Base-by-base conservation (phyloP, 2,329 filamentous ascomycete genomes). In the Nemania serpens region DNA sequence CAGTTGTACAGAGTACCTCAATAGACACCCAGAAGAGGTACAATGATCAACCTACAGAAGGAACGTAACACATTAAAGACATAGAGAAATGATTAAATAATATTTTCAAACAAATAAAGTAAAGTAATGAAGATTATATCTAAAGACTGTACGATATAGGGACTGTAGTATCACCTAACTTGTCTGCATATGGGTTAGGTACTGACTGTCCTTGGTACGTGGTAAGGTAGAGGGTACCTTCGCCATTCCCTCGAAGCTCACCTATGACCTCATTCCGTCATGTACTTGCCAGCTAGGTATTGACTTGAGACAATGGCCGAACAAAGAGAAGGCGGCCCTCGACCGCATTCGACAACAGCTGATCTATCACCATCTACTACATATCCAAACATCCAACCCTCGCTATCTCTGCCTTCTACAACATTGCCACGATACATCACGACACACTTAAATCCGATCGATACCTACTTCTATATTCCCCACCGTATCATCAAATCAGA, bases 201-300 rank as follows among this genome's bases (percentile, higher is more conserved):
- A 29, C 3, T 29, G 4, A 7, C n/a, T 29, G 25, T 29, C 7
- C 25, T 29, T 29, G 43, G 43, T 46, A 10, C 9, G n/a, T n/a
- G n/a, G n/a, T n/a, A n/a, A n/a, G n/a, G n/a, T n/a, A n/a, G n/a
- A 29, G 22, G 20, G 22, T 46, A 46, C 43, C 25, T 46, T 29
- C 15, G 22, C 12, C 18, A n/a, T 29, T 15, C 12, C n/a, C 43
- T 12, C 18, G 7, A 43, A 39, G 20, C 25, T 54, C 36, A 41
- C 46, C 34, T 47, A 63, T 63, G 61, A 63, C 60, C 55, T 62
- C 60, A 62, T 51, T n/a, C n/a, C 12, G 34, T 37, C n/a, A 17
- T 46, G 51, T 29, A 45, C 41, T 46, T 61, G 25, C 58, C 41
- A 34, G 13, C 22, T 13, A 25, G 25, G 39, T 47, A 12, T 45